A percentile compares a stretch with the other conserved stretches of the same genome.
phyloP scores from a whole-genome alignment of 2,329 filamentous ascomycete genomes.

The Trichoderma pleuroti region DNA sequence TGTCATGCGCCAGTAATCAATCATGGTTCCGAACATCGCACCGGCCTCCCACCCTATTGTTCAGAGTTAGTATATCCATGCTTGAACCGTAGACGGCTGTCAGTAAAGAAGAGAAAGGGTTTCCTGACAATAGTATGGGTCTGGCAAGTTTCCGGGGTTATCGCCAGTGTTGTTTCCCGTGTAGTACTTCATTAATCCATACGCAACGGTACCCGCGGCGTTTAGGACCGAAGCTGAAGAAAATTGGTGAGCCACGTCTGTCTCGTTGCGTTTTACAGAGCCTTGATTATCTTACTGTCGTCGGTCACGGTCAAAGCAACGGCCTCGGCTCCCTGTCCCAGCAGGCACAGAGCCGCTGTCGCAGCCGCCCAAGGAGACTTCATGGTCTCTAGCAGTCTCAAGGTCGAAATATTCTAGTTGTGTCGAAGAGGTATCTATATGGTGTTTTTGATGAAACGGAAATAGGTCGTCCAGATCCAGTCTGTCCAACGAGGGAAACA shows the following conservation, averaged over 20 bases:
- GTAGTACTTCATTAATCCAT: constrained; percentile 48
- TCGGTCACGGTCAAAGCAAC: background rate
- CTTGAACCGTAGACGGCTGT: constrained; percentile 24
- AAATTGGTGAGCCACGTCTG: background rate
- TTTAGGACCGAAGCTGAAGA: constrained; percentile 49
- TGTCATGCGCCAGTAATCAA: constrained; percentile 71
- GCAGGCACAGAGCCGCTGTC: constrained; percentile 11
- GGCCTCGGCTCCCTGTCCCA: constrained; percentile 12
- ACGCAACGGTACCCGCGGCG: constrained; percentile 47
- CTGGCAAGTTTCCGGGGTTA: constrained; percentile 54
- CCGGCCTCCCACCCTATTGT: constrained; percentile 64
- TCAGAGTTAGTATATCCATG: constrained; percentile 20
- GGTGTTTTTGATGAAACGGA: background rate
- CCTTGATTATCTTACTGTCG: constrained; percentile 1
- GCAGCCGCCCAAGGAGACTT: constrained; percentile 8
- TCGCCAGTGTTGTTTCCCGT: constrained; percentile 59
- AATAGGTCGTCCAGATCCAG: constrained; percentile 16
- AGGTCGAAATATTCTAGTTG: background rate
- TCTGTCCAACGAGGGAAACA: constrained; percentile 2
- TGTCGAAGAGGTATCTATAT: background rate
- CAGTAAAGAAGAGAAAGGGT: constrained; percentile 25
- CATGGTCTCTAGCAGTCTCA: background rate
- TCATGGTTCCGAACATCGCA: constrained; percentile 65
- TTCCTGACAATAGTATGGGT: constrained; percentile 60
- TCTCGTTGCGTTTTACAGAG: background rate